Evolutionary conservation across 164 flowering plant genomes (phyloP).

Genomic region (Saururus chinensis): DNA sequence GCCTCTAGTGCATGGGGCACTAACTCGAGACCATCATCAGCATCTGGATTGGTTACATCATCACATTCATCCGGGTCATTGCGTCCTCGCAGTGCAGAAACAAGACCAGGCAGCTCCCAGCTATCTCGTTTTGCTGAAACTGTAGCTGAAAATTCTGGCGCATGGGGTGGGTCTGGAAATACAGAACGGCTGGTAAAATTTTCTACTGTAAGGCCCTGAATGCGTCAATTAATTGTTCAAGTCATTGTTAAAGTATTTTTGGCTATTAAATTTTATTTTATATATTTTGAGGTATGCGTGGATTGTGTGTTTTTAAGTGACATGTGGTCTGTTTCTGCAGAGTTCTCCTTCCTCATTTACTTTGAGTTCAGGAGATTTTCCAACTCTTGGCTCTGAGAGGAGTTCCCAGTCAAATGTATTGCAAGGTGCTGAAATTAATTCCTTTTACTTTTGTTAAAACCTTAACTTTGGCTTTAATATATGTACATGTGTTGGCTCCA

Average conservation of each 20-base stretch:
- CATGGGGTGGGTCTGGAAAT: slow-evolving; percentile 51
- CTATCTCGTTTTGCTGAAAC: slow-evolving; percentile 91
- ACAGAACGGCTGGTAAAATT: slow-evolving; percentile 57
- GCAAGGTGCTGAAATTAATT: slow-evolving; percentile 19
- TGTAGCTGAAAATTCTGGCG: slow-evolving; percentile 43
- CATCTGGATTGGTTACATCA: slow-evolving; percentile 66
- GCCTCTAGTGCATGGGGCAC: slow-evolving; percentile 57
- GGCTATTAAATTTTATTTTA: background rate
- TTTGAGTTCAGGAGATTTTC: slow-evolving; percentile 85
- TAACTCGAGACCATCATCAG: slow-evolving; percentile 85
- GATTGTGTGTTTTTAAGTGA: background rate
- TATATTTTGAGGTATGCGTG: background rate
- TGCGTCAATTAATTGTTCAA: no score
- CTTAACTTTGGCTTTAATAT: no score
- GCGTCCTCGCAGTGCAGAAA: slow-evolving; percentile 95
- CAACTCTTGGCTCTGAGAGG: slow-evolving; percentile 73
- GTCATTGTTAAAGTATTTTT: no score
- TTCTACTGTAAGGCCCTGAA: background rate
- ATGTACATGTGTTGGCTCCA: no score
- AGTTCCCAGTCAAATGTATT: slow-evolving; percentile 32
- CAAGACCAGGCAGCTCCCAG: slow-evolving; percentile 90
- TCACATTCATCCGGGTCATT: slow-evolving; percentile 47
- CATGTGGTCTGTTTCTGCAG: slow-evolving; percentile 22
- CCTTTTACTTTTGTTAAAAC: background rate
- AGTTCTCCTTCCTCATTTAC: slow-evolving; percentile 47